These are phyloP conservation scores for Camptophora hylomeconis DNA, from an alignment of 2,329 filamentous ascomycete genomes.

Conservation along the genomic window DNA sequence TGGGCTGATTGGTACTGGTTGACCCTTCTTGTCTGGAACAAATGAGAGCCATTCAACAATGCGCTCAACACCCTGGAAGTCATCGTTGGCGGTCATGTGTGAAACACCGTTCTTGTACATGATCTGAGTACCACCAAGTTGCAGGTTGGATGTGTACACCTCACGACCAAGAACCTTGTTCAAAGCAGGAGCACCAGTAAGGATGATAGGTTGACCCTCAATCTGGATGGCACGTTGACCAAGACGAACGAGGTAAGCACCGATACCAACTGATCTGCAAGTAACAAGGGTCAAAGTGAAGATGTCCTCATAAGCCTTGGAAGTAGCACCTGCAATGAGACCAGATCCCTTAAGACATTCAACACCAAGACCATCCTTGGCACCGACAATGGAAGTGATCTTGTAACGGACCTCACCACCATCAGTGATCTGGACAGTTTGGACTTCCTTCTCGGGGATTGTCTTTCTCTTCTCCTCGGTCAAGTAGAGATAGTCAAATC, in stretches of 20 bases:
- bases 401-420: constrained; percentile 84
- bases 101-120: constrained; percentile 99
- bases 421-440: constrained; percentile 77
- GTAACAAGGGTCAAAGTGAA: constrained; percentile 97
- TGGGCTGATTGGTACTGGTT: constrained; percentile 82
- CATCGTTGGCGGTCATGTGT: constrained; percentile 94
- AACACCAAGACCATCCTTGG: constrained; percentile 91
- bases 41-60: constrained; percentile 98
- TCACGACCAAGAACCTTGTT: constrained; percentile 97
- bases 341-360: constrained; percentile 94
- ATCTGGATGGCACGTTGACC: constrained; percentile 98
- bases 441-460: constrained; percentile 69
- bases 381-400: constrained; percentile 85
- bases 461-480: constrained; percentile 74
- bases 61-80: constrained; percentile 94
- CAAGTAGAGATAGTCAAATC: constrained; percentile 96
- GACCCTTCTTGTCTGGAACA: constrained; percentile 87
- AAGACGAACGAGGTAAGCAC: constrained; percentile 95
- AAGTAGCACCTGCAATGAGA: constrained; percentile 95
- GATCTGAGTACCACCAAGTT: constrained; percentile 99
- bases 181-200: constrained; percentile 91
- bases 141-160: constrained; percentile 96
- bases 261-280: constrained; percentile 96
- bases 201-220: constrained; percentile 95
- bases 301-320: constrained; percentile 94